These are phyloP conservation scores for Phytomonas francai DNA, from an alignment of 208 protist genomes.

Conservation along the genomic window DNA sequence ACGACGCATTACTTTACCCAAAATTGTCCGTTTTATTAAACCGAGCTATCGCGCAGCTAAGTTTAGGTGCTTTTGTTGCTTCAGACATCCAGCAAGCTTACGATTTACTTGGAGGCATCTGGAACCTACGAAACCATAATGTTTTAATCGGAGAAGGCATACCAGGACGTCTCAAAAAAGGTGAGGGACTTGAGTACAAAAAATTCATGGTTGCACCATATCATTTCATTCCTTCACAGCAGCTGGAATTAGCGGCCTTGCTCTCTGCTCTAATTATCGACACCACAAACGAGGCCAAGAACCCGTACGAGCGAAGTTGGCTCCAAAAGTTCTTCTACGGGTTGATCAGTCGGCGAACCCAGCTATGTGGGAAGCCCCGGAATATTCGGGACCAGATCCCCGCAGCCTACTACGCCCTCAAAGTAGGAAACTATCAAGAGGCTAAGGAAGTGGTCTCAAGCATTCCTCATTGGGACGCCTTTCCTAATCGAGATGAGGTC, in stretches of 20 bases:
- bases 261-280: constrained; percentile 72
- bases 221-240: constrained; percentile 43
- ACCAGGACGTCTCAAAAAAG: constrained; percentile 27
- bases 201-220: constrained; percentile 53
- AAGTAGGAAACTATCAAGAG: constrained; percentile 53
- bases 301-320: constrained; percentile 65
- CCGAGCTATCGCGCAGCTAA: constrained; percentile 72
- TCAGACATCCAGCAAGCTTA: constrained; percentile 56
- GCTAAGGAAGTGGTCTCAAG: constrained; percentile 49
- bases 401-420: constrained; percentile 59
- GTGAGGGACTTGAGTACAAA: constrained; percentile 47
- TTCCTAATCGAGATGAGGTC: constrained; percentile 43
- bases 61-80: constrained; percentile 66
- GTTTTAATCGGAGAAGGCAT: constrained; percentile 59
- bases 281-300: constrained; percentile 65
- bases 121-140: constrained; percentile 40
- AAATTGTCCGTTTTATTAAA: constrained; percentile 63
- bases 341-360: constrained; percentile 32
- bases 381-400: constrained; percentile 56
- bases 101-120: constrained; percentile 51
- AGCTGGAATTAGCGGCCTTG: constrained; percentile 69
- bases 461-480: constrained; percentile 52
- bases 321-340: constrained; percentile 69
- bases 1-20: constrained; percentile 12
- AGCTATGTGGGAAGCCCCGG: constrained; percentile 52